phyloP scores from a whole-genome alignment of 2,329 filamentous ascomycete genomes.

The Arachnopeziza araneosa region DNA sequence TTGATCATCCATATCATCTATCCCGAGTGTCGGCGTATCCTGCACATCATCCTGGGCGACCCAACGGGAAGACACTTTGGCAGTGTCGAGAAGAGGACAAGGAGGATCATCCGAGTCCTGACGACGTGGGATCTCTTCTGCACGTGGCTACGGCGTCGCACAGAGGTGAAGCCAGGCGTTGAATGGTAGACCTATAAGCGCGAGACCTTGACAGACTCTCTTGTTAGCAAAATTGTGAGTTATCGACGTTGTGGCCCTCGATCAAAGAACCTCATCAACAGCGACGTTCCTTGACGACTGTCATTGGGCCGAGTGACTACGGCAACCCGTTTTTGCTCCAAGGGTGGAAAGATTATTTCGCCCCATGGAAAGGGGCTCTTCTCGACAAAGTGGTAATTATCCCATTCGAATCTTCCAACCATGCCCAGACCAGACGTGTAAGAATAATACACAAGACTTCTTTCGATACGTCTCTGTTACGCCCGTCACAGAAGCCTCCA shows the following conservation, averaged over 20 bases:
- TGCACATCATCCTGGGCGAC: slow-evolving; percentile 27
- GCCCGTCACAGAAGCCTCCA: not conserved
- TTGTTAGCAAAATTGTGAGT: not conserved
- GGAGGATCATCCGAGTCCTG: slow-evolving; percentile 30
- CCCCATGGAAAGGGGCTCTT: slow-evolving; percentile 2
- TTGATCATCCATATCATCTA: slow-evolving; percentile 31
- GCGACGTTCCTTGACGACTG: not conserved
- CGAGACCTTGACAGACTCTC: not conserved
- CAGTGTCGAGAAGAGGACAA: slow-evolving; percentile 27
- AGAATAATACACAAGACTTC: not conserved
- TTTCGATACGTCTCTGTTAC: not conserved
- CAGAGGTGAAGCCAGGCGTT: not conserved
- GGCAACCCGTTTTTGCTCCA: not conserved
- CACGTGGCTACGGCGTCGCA: slow-evolving; percentile 5
- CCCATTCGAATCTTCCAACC: not conserved
- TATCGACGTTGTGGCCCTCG: not conserved
- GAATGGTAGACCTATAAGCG: not conserved
- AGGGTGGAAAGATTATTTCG: slow-evolving; percentile 2
- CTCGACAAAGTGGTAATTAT: not conserved
- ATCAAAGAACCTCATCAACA: not conserved
- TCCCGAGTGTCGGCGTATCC: slow-evolving; percentile 24
- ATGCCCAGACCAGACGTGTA: not conserved
- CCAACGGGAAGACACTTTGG: slow-evolving; percentile 31
- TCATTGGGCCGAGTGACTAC: not conserved
- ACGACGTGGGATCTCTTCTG: not conserved